phyloP scores from a whole-genome alignment of 2,329 filamentous ascomycete species.

The Zymoseptoria pseudotritici region DNA sequence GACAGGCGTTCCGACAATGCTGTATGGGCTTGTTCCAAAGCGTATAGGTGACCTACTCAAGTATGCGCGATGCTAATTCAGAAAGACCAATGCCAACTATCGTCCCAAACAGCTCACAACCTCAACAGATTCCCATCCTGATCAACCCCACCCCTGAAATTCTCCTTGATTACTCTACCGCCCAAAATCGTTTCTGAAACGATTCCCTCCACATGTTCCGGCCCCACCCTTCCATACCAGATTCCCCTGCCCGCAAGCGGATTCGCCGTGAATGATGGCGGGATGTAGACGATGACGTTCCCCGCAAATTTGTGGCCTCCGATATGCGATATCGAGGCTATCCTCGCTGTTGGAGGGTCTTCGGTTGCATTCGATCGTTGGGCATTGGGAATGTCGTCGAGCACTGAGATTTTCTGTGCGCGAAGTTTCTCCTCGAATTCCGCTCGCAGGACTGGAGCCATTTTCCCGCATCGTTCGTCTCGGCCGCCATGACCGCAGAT shows the following conservation, averaged over 20 bases:
- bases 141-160: slow-evolving; percentile 63
- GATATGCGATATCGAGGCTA: slow-evolving; percentile 70
- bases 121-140: slow-evolving; percentile 25
- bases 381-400: slow-evolving; percentile 37
- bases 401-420: slow-evolving; percentile 42
- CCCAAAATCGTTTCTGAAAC: slow-evolving; percentile 61
- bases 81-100: too few species aligned
- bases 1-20: too few species aligned
- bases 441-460: slow-evolving; percentile 63
- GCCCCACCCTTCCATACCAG: slow-evolving; percentile 76
- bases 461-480: slow-evolving; percentile 72
- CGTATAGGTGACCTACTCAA: too few species aligned
- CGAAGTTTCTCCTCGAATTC: slow-evolving; percentile 61
- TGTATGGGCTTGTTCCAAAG: too few species aligned
- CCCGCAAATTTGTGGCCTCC: slow-evolving; percentile 82
- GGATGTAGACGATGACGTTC: slow-evolving; percentile 75
- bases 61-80: too few species aligned
- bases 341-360: slow-evolving; percentile 43
- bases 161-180: slow-evolving; percentile 60
- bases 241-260: slow-evolving; percentile 63
- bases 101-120: slow-evolving; percentile 13
- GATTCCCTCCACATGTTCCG: slow-evolving; percentile 68
- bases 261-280: slow-evolving; percentile 46
- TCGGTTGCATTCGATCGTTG: slow-evolving; percentile 17
- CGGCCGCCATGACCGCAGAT: slow-evolving; percentile 82